Conservation (phyloP, 2,329 filamentous ascomycete genomes). For the Ambrosiella xylebori region DNA sequence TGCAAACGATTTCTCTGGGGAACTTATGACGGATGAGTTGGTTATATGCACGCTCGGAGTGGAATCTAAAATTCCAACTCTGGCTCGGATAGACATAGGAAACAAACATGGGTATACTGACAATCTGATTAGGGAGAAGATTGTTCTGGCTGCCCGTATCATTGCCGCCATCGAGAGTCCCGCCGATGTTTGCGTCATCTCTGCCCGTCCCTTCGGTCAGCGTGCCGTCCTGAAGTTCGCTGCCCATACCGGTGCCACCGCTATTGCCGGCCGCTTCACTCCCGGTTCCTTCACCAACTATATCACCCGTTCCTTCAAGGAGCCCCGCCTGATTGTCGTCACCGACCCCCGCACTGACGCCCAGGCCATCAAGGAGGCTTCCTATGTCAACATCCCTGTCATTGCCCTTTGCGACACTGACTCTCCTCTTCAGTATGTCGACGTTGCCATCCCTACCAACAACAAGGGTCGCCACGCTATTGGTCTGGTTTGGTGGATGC, state of each 20-base stretch:
- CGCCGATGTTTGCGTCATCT: constrained; percentile 97
- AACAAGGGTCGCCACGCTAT: constrained; percentile 99
- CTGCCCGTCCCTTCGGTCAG: constrained; percentile 97
- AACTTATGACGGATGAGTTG: neutral
- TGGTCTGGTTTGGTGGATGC: constrained; percentile 97
- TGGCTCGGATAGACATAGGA: neutral
- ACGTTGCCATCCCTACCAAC: constrained; percentile 99
- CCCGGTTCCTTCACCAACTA: constrained; percentile 99
- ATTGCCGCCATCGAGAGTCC: constrained; percentile 99
- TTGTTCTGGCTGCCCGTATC: constrained; percentile 95
- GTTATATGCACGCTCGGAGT: neutral
- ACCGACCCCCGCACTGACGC: constrained; percentile 99
- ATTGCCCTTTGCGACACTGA: constrained; percentile 98
- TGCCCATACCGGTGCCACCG: constrained; percentile 89
- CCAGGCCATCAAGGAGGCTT: constrained; percentile 99
- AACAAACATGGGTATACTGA: constrained; percentile 14
- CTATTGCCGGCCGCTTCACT: constrained; percentile 99
- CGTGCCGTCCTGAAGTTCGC: constrained; percentile 99
- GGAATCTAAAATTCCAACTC: neutral
- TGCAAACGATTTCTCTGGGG: neutral
- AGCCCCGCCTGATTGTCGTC: constrained; percentile 97
- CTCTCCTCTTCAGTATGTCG: constrained; percentile 98
- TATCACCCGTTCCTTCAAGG: constrained; percentile 99
- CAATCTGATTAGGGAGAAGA: constrained; percentile 69
- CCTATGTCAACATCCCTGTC: constrained; percentile 99